Percentiles rank a stretch among this genome's conserved stretches.
Conservation (phyloP, 306 rosid genomes). For the Prunus dulcis region DNA sequence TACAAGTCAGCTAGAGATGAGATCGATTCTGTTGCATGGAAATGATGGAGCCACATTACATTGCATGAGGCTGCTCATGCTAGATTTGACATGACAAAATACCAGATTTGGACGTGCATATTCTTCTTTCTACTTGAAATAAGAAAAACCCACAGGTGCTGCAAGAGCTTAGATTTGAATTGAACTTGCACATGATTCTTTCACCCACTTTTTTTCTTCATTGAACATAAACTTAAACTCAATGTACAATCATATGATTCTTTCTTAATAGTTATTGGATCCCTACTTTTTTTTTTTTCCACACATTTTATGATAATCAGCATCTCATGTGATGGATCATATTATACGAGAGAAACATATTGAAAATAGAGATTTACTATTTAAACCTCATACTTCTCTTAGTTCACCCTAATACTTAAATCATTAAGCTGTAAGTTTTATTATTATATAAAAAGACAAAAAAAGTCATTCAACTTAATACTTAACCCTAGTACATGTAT, state of each 20-base stretch:
- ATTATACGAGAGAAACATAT: too few relatives aligned
- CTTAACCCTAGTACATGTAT: too few relatives aligned
- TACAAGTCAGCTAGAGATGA: slow-evolving; percentile 98
- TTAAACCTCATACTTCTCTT: too few relatives aligned
- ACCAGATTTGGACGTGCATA: neutral
- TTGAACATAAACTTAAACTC: neutral
- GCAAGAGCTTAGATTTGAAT: neutral
- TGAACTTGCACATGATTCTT: neutral
- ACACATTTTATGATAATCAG: too few relatives aligned
- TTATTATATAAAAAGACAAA: too few relatives aligned
- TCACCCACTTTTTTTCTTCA: neutral
- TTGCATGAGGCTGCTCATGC: neutral
- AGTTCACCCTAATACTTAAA: too few relatives aligned
- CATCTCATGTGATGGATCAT: too few relatives aligned
- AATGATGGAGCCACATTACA: slow-evolving; percentile 29
- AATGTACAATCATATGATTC: neutral
- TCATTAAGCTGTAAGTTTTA: too few relatives aligned
- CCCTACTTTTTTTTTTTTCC: neutral
- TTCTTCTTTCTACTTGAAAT: slow-evolving; percentile 5
- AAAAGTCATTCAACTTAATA: too few relatives aligned
- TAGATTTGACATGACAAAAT: neutral
- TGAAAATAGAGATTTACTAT: too few relatives aligned
- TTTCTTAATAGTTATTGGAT: neutral
- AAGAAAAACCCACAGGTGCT: slow-evolving; percentile 5
- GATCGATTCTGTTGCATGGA: slow-evolving; percentile 95